phyloP scores from a whole-genome alignment of 495 filamentous ascomycete species.

The Bacidia gigantensis region DNA sequence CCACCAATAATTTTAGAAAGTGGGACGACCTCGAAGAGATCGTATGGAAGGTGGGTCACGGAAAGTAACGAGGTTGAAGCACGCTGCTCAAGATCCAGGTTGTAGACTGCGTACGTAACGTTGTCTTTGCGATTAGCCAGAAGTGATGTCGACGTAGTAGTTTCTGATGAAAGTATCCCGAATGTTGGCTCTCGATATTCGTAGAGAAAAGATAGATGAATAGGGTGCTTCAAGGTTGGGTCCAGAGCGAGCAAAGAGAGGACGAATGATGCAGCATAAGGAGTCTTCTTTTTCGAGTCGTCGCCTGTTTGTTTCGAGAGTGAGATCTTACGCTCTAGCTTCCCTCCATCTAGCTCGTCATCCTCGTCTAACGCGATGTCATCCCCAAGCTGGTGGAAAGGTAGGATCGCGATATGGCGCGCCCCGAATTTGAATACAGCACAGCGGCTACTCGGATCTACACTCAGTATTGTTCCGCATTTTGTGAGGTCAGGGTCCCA shows the following conservation, averaged over 20 bases:
- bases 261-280: conserved; percentile 84
- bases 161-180: conserved; percentile 72
- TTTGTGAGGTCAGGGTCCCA: conserved; percentile 58
- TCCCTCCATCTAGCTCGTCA: conserved; percentile 57
- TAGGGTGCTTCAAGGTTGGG: conserved; percentile 68
- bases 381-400: conserved; percentile 72
- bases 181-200: conserved; percentile 97
- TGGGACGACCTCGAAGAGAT: conserved; percentile 72
- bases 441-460: conserved; percentile 84
- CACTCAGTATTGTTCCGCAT: conserved; percentile 64
- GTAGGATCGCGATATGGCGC: conserved; percentile 81
- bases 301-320: conserved; percentile 29
- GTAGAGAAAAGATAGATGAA: conserved; percentile 85
- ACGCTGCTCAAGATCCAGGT: conserved; percentile 82
- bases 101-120: conserved; percentile 83
- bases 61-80: conserved; percentile 89
- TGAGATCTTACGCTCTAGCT: conserved; percentile 14
- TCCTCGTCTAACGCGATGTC: conserved; percentile 86
- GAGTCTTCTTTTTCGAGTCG: conserved; percentile 46
- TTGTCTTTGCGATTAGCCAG: conserved; percentile 68
- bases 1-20: conserved; percentile 80
- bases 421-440: conserved; percentile 83
- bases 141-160: conserved; percentile 56
- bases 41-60: conserved; percentile 71
- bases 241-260: conserved; percentile 76